Conservation (phyloP, 441 rosid species). For the Adansonia rubrostipa region DNA sequence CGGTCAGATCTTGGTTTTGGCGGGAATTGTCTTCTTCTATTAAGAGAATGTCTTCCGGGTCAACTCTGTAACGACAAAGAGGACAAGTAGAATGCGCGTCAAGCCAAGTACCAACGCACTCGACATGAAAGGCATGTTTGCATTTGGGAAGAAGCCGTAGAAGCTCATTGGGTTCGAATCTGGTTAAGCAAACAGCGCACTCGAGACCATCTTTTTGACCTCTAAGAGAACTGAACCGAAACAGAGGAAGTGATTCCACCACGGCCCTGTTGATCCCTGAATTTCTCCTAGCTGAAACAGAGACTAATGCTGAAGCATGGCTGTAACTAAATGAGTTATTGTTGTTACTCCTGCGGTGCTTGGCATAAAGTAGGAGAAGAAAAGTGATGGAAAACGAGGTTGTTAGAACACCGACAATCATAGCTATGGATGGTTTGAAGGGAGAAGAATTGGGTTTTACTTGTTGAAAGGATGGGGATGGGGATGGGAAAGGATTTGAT, state of each 20-base stretch:
- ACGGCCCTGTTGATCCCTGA: slow-evolving; percentile 79
- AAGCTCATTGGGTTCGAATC: slow-evolving; percentile 65
- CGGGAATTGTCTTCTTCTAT: slow-evolving; percentile 41
- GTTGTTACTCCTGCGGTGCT: slow-evolving; percentile 60
- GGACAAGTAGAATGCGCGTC: slow-evolving; percentile 95
- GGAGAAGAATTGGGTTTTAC: slow-evolving; percentile 37
- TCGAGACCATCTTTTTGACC: slow-evolving; percentile 83
- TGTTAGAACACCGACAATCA: slow-evolving; percentile 64
- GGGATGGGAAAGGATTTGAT: slow-evolving; percentile 37
- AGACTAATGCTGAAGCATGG: slow-evolving; percentile 24
- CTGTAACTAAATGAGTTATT: slow-evolving; percentile 19
- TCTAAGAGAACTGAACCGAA: slow-evolving; percentile 70
- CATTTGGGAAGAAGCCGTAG: slow-evolving; percentile 78
- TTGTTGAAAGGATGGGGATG: not conserved
- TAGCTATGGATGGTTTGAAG: slow-evolving; percentile 66
- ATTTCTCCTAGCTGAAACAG: slow-evolving; percentile 46
- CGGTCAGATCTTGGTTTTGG: slow-evolving; percentile 29
- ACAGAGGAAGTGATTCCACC: slow-evolving; percentile 78
- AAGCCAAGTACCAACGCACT: slow-evolving; percentile 98
- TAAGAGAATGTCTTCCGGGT: slow-evolving; percentile 84
- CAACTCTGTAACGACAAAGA: slow-evolving; percentile 84
- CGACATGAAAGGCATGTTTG: slow-evolving; percentile 90
- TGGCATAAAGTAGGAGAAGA: slow-evolving; percentile 77
- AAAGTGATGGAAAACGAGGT: slow-evolving; percentile 70
- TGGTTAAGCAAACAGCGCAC: slow-evolving; percentile 77